Evolutionary conservation across 2,329 filamentous ascomycete genomes (phyloP).

Genomic region (Penicillium aurantiogriseum): DNA sequence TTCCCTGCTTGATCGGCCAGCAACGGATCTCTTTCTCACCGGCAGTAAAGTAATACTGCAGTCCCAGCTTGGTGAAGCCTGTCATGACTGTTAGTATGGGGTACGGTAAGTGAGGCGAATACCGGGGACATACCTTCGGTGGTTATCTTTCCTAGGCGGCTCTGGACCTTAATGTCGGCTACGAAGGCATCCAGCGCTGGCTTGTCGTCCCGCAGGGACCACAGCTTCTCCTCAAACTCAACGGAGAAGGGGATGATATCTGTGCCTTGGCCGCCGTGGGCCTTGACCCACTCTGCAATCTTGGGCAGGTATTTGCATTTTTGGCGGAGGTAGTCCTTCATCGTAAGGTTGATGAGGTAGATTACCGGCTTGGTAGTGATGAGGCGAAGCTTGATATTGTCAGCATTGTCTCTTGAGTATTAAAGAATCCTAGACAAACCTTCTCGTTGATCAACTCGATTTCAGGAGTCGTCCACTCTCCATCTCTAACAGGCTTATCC

Average conservation of each 20-base stretch:
- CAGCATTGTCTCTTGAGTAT: neutral
- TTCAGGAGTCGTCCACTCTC: slow-evolving; percentile 5
- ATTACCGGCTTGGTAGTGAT: slow-evolving; percentile 8
- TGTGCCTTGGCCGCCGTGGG: slow-evolving; percentile 1
- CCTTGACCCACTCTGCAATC: slow-evolving; percentile 8
- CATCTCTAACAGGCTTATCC: slow-evolving; percentile 7
- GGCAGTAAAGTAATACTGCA: slow-evolving; percentile 8
- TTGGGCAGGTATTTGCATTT: slow-evolving; percentile 7
- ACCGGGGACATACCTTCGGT: neutral
- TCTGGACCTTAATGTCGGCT: neutral
- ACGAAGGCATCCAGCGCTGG: slow-evolving; percentile 2
- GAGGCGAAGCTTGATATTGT: slow-evolving; percentile 1
- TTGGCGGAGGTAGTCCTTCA: slow-evolving; percentile 8
- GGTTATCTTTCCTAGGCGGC: neutral
- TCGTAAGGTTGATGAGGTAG: slow-evolving; percentile 9
- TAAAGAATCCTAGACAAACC: neutral
- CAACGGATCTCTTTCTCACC: slow-evolving; percentile 9
- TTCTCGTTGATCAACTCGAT: slow-evolving; percentile 10
- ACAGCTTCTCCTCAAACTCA: slow-evolving; percentile 10
- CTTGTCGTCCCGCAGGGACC: slow-evolving; percentile 1
- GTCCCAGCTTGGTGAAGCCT: slow-evolving; percentile 7
- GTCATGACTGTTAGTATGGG: neutral
- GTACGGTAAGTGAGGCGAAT: neutral
- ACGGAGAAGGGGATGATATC: slow-evolving; percentile 9
- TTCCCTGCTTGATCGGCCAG: slow-evolving; percentile 4